A percentile compares a stretch with the other conserved stretches of the same genome.
These are phyloP conservation scores for Carex arenaria DNA, from an alignment of 202 grass and related monocot genomes.

Conservation along the genomic window DNA sequence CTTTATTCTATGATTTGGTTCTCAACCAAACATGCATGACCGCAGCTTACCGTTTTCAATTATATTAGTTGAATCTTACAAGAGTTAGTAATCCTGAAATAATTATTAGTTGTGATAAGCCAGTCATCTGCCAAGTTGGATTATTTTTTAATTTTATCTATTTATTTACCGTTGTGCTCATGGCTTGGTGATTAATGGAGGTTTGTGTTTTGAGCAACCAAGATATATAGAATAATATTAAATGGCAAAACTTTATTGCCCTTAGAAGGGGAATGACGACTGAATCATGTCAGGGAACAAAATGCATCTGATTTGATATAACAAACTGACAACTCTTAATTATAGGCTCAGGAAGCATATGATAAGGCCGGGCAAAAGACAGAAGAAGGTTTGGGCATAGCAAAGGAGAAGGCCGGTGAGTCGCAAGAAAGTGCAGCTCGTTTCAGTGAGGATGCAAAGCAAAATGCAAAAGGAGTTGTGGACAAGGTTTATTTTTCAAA, in stretches of 20 bases:
- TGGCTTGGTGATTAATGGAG: background rate
- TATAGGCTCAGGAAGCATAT: constrained; percentile 31
- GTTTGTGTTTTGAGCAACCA: background rate
- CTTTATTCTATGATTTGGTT: too few species aligned
- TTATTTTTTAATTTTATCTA: background rate
- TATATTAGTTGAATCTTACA: background rate
- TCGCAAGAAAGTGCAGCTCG: constrained; percentile 15
- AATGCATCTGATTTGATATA: background rate
- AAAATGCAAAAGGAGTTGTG: background rate
- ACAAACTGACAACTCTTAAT: background rate
- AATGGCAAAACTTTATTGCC: background rate
- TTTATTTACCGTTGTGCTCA: background rate
- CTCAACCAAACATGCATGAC: too few species aligned
- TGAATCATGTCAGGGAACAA: background rate
- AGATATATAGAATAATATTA: background rate
- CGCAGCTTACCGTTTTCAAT: too few species aligned
- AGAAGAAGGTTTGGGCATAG: constrained; percentile 26
- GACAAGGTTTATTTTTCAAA: constrained; percentile 4
- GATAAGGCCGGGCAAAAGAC: constrained; percentile 15
- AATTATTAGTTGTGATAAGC: background rate
- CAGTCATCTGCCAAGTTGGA: background rate
- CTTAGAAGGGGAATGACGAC: background rate
- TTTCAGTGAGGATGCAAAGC: constrained; percentile 5
- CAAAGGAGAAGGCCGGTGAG: constrained; percentile 23
- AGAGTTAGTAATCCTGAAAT: background rate